Conservation (phyloP, 148 eudicot genomes). For the Oxyria digyna region DNA sequence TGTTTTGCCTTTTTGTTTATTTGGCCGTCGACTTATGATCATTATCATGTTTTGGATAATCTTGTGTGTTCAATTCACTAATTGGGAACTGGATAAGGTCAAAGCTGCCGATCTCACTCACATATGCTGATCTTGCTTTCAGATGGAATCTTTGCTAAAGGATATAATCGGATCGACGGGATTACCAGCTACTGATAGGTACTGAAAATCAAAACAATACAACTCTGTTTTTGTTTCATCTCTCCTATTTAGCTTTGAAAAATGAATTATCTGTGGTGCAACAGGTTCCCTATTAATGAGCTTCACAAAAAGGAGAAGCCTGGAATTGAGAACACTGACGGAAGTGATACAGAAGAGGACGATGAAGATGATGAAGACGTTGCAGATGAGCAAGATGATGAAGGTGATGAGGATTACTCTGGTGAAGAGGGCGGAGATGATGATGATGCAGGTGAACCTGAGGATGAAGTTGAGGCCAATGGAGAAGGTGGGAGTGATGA, state of each 20-base stretch:
- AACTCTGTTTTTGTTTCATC: neutral
- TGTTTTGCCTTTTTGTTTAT: neutral
- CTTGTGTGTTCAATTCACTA: too few species aligned
- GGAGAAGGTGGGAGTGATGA: constrained; percentile 30
- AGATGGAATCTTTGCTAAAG: constrained; percentile 8
- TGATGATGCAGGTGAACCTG: constrained; percentile 2
- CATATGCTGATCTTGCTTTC: neutral
- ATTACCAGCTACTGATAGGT: constrained; percentile 5
- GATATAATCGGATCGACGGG: neutral
- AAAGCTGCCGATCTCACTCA: neutral
- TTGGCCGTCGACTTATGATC: neutral
- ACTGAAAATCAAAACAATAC: neutral
- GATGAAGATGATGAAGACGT: constrained; percentile 5
- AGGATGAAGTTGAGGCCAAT: constrained; percentile 3
- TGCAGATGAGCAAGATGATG: constrained; percentile 8
- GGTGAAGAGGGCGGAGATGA: constrained; percentile 10
- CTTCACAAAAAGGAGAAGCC: constrained; percentile 9
- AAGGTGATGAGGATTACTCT: constrained; percentile 11
- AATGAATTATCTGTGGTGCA: neutral
- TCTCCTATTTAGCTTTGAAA: neutral
- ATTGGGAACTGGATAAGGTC: neutral
- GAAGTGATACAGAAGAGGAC: constrained; percentile 7
- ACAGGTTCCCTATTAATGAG: constrained; percentile 9
- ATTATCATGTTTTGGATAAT: neutral
- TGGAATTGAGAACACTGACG: constrained; percentile 5